Evolutionary conservation across 2,329 filamentous ascomycete species (phyloP), one percentile per base, ranked within the genome.

Genomic region (Ophiosphaerella korrae): DNA sequence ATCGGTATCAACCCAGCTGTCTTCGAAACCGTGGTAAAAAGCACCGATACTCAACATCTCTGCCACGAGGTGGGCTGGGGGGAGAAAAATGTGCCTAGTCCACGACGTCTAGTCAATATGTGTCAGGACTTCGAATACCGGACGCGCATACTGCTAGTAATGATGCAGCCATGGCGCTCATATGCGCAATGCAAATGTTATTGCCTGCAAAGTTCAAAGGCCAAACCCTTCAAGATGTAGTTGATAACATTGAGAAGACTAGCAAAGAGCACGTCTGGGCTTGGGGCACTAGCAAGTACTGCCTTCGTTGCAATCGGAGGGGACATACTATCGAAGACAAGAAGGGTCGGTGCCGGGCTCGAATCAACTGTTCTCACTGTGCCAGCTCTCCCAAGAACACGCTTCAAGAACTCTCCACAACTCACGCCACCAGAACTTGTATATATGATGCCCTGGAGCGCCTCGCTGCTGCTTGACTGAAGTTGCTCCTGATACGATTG

Each of bases 141-240:
- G 44, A 63, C 24, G 8, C 44, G 1, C 58, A 62, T 16, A 62
- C 58, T 0, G 57, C 58, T 0, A 31, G 52, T 34, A 64, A 64
- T 40, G 57, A 62, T 21, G 53, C 52, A 0, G 57, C 57, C 2
- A 53, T 52, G 26, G 60, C 61, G 0, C 42, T 60, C 0, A 57
- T 62, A n/a, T 23, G 35, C 3, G 60, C 56, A 5, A 21, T 62
- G 2, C 53, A 58, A 18, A 52, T 58, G 46, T 48, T 58, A 0
- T 35, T 57, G 3, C 42, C 47, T 1, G 2, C 9, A 0, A 34
- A 38, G 3, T 16, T 50, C 5, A 37, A 43, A 7, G 8, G 13
- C 2, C 42, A 33, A 9, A 16, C 32, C 11, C 24, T 48, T 1
- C 47, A 57, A 23, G 39, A 45, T 29, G 48, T 49, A 5, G 36